Percentiles rank a stretch among this genome's conserved stretches.
phyloP scores from a whole-genome alignment of 805 yeast genomes.

The Saccharomycopsis selenospora region DNA sequence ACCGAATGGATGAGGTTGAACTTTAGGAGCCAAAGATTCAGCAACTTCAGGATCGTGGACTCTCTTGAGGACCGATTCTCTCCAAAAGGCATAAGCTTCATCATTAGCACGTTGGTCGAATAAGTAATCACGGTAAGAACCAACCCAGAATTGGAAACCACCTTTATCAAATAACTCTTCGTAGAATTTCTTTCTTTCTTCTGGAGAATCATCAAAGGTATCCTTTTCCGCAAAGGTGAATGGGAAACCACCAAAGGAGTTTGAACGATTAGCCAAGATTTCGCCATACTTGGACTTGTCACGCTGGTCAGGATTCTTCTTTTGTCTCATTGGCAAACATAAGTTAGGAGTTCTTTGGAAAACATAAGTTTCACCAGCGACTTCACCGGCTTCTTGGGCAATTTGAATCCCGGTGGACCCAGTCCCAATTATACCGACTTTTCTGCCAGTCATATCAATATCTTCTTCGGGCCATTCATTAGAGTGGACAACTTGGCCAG shows the following conservation, averaged over 20 bases:
- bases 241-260: constrained; percentile 23
- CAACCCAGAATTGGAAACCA: constrained; percentile 28
- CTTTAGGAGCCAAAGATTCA: constrained; percentile 20
- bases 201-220: constrained; percentile 21
- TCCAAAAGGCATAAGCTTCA: constrained; percentile 21
- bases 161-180: constrained; percentile 25
- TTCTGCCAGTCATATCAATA: constrained; percentile 14
- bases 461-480: constrained; percentile 21
- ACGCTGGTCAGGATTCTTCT: constrained; percentile 7
- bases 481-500: constrained; percentile 21
- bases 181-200: constrained; percentile 21
- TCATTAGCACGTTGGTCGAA: constrained; percentile 19
- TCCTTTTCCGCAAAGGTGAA: constrained; percentile 17
- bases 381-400: constrained; percentile 21
- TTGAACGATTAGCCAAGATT: constrained; percentile 19
- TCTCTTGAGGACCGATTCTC: constrained; percentile 15
- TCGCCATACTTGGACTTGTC: constrained; percentile 7
- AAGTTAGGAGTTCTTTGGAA: constrained; percentile 24
- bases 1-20: constrained; percentile 22
- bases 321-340: constrained; percentile 23
- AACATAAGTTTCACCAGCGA: constrained; percentile 19
- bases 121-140: constrained; percentile 20
- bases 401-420: constrained; percentile 26
- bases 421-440: constrained; percentile 23
- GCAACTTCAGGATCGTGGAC: constrained; percentile 21